These are phyloP conservation scores for Candida awuae DNA, from an alignment of 805 yeast genomes.

Conservation along the genomic window DNA sequence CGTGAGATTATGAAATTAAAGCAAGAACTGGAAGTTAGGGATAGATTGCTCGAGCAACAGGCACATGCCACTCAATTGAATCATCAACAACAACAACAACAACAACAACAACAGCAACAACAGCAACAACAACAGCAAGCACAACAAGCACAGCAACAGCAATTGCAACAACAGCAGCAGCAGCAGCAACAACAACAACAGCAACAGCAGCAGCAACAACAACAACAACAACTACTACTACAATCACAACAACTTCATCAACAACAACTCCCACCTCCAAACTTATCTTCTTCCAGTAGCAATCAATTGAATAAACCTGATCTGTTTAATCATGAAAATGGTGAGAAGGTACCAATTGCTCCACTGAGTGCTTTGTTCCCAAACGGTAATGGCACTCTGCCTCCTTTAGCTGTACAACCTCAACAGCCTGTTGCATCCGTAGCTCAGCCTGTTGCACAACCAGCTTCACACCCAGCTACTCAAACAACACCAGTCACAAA, in stretches of 20 bases:
- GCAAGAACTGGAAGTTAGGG: slow-evolving; percentile 75
- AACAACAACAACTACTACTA: slow-evolving; percentile 8
- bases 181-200: slow-evolving; percentile 26
- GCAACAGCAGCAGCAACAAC: slow-evolving; percentile 1
- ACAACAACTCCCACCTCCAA: slow-evolving; percentile 12
- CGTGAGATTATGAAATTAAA: slow-evolving; percentile 83
- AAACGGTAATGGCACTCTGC: slow-evolving; percentile 17
- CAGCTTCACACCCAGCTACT: too few species aligned
- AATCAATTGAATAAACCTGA: slow-evolving; percentile 7
- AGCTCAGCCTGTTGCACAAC: too few species aligned
- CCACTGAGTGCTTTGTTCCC: slow-evolving; percentile 7
- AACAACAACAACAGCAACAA: slow-evolving; percentile 35
- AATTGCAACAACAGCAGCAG: slow-evolving; percentile 35
- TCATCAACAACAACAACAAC: slow-evolving; percentile 32
- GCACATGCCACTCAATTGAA: slow-evolving; percentile 12
- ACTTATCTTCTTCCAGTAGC: slow-evolving; percentile 16
- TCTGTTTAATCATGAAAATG: slow-evolving; percentile 6
- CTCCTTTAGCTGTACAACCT: too few species aligned
- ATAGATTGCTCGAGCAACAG: slow-evolving; percentile 45
- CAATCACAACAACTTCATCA: slow-evolving; percentile 7
- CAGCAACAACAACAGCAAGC: slow-evolving; percentile 26
- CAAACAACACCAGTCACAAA: too few species aligned
- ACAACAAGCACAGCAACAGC: slow-evolving; percentile 28
- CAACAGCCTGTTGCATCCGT: too few species aligned
- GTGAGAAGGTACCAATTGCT: slow-evolving; percentile 11